phyloP scores from a whole-genome alignment of 2,329 filamentous ascomycete species.

The Aspergillus amoenus region DNA sequence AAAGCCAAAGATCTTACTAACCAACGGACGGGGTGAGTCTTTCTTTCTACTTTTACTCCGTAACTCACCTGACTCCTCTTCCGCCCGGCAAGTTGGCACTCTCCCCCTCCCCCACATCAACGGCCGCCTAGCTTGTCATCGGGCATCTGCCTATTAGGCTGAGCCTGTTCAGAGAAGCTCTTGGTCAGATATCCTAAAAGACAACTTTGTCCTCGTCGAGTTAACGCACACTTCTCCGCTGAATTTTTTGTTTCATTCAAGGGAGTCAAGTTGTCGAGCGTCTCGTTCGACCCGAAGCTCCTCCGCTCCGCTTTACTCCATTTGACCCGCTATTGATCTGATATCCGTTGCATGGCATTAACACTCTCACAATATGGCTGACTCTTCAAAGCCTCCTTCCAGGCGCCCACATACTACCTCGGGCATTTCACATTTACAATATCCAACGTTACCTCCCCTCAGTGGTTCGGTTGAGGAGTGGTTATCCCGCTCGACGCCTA shows the following conservation, averaged over 20 bases:
- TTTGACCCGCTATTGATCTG: conserved; percentile 14
- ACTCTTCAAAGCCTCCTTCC: conserved; percentile 34
- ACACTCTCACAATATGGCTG: conserved; percentile 34
- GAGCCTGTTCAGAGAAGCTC: conserved; percentile 13
- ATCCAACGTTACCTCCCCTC: conserved; percentile 42
- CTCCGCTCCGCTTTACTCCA: conserved; percentile 20
- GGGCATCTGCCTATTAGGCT: conserved; percentile 25
- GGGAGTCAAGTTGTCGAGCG: conserved; percentile 16
- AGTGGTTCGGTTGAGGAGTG: conserved; percentile 42
- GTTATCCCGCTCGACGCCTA: conserved; percentile 42
- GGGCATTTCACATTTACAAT: conserved; percentile 34
- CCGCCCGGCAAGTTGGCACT: conserved; percentile 12
- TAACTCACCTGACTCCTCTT: conserved; percentile 19
- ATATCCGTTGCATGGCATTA: conserved; percentile 22
- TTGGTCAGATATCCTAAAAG: conserved; percentile 7
- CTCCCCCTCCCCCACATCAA: conserved; percentile 16
- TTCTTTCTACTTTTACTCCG: conserved; percentile 3
- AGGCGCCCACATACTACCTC: conserved; percentile 29
- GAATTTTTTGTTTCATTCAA: conserved; percentile 10
- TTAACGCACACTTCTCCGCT: conserved; percentile 20
- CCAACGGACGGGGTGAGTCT: not conserved
- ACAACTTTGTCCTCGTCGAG: conserved; percentile 10
- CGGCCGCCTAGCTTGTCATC: conserved; percentile 18
- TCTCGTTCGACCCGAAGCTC: conserved; percentile 18
- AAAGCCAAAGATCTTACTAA: not conserved